Base-by-base conservation (phyloP, 2,329 filamentous ascomycete species). In the Fusarium foetens region DNA sequence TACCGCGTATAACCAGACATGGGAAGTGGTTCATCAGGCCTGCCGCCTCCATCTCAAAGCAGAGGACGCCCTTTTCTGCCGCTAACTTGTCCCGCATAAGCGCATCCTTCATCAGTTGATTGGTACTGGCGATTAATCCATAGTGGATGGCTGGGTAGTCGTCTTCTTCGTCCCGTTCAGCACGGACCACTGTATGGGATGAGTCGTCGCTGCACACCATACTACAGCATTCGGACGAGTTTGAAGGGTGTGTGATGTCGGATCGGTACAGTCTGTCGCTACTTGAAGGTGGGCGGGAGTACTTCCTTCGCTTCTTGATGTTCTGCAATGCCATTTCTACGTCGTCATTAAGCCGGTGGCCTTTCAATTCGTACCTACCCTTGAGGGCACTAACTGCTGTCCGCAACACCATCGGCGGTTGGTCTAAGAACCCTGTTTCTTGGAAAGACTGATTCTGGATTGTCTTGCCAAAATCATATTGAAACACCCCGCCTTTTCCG, bases 91-190 rank as follows among this genome's bases (percentile, higher is more conserved):
- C 71, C 6, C 29, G 29, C 4, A 35, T 3, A 21, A 43, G 17
- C 3, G 29, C 29, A 11, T 55, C 39, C 23, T 75, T 77, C 54
- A 78, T 72, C 8, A 78, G 36, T 9, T 45, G 60, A 21, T 75
- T 75, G 0, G 59, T 61, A 1, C 54, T 67, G 3, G 72, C 76
- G 13, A 78, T 75, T 0, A 70, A 14, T 0, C 76, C 66, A 35
- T 71, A 74, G 29, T 78, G 71, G 16, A 79, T 55, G 1, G 62
- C 58, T 4, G 68, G 73, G 13, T 76, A 45, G 17, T 69, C 54
- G 0, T 65, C 59, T 1, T 70, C 27, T 27, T 73, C 49, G 21
- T 5, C n/a, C 3, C 67, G 61, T 33, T 64, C 16, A 1, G 8
- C 3, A 31, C 70, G 60, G 21, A 5, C 19, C 19, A 39, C 2